phyloP scores from a whole-genome alignment of 2,329 filamentous ascomycete genomes.

The Colletotrichum lindemuthianum region DNA sequence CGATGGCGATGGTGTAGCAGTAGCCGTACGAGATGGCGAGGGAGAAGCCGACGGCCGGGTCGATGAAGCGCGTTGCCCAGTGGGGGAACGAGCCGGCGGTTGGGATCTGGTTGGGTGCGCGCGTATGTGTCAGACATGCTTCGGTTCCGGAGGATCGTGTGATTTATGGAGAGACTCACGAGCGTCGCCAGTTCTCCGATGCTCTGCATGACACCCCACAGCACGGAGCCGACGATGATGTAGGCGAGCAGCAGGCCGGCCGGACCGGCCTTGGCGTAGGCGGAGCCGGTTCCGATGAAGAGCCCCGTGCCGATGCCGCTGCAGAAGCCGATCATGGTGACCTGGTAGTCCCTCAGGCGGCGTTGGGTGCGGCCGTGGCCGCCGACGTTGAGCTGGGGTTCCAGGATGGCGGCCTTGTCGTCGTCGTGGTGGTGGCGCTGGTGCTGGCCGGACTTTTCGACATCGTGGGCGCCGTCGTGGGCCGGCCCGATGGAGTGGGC shows the following conservation, averaged over 20 bases:
- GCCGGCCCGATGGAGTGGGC: constrained; percentile 22
- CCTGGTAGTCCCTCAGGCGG: constrained; percentile 46
- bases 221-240: constrained; percentile 54
- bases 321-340: constrained; percentile 63
- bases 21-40: constrained; percentile 60
- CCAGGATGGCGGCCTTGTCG: constrained; percentile 31
- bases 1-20: constrained; percentile 54
- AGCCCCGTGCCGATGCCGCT: constrained; percentile 58
- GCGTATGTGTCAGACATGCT: too few species aligned
- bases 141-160: too few species aligned
- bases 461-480: constrained; percentile 21
- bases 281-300: constrained; percentile 56
- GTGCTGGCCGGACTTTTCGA: constrained; percentile 18
- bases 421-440: constrained; percentile 10
- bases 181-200: constrained; percentile 55
- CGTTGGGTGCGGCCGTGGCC: constrained; percentile 36
- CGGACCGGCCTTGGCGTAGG: constrained; percentile 52
- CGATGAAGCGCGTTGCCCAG: constrained; percentile 49
- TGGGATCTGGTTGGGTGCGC: constrained; percentile 19
- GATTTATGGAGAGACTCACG: constrained; percentile 7
- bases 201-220: constrained; percentile 56
- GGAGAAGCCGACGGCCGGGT: constrained; percentile 53
- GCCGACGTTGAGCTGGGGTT: constrained; percentile 35
- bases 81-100: constrained; percentile 39
- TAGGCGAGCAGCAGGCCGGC: constrained; percentile 57